phyloP scores from a whole-genome alignment of 257 asterid species.

The Przewalskia tangutica region DNA sequence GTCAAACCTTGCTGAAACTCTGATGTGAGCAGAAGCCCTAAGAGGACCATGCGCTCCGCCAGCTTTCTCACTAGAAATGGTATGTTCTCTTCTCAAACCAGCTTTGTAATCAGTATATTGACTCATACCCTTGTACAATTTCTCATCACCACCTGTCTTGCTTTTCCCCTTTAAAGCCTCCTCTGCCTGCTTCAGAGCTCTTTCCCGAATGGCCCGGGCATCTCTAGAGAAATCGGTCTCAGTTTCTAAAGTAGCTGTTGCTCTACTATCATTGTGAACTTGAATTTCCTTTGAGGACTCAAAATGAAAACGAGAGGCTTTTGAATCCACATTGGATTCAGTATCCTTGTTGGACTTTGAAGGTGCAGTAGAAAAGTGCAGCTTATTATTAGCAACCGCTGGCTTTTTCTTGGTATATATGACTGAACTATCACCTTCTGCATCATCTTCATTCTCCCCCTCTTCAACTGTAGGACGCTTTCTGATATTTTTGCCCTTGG shows the following conservation, averaged over 20 bases:
- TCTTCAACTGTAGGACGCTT: neutral
- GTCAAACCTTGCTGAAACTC: constrained; percentile 92
- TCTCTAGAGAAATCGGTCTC: neutral
- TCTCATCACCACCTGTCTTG: neutral
- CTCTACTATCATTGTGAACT: neutral
- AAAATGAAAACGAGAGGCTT: neutral
- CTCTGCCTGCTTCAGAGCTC: neutral
- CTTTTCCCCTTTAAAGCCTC: neutral
- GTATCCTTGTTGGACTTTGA: neutral
- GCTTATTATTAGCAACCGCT: neutral
- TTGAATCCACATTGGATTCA: neutral
- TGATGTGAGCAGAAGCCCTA: constrained; percentile 85
- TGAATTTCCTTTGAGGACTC: neutral
- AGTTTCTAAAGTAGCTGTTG: neutral
- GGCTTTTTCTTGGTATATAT: neutral
- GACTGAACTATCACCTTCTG: neutral
- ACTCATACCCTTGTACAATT: constrained; percentile 29
- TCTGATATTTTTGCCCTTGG: neutral
- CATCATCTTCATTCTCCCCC: neutral
- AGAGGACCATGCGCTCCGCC: constrained; percentile 94
- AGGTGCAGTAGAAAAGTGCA: neutral
- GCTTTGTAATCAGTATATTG: constrained; percentile 90
- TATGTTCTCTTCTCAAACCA: constrained; percentile 86
- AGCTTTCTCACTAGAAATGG: constrained; percentile 84
- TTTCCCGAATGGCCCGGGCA: neutral